phyloP scores from a whole-genome alignment of 495 filamentous ascomycete species.

The Chaetomium fimeti region DNA sequence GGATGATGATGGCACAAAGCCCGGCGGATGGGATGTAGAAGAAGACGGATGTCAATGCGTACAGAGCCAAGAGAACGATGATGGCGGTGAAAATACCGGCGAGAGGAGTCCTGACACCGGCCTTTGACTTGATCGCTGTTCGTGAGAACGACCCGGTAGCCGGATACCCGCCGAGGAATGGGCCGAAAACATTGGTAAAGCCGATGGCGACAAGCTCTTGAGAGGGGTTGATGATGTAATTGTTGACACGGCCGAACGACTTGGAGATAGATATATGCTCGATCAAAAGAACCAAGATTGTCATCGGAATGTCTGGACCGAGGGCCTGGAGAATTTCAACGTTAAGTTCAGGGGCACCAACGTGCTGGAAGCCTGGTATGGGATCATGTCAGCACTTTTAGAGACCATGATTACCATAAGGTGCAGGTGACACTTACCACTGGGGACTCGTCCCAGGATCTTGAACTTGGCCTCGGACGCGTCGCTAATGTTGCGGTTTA shows the following conservation, averaged over 20 bases:
- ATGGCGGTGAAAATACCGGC: conserved; percentile 86
- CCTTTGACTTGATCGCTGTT: conserved; percentile 97
- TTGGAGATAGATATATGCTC: conserved; percentile 97
- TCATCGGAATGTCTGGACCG: conserved; percentile 33
- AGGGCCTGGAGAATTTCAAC: conserved; percentile 34
- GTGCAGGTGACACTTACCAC: conserved; percentile 51
- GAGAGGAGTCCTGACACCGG: conserved; percentile 89
- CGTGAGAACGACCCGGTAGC: conserved; percentile 96
- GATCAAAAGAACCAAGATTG: conserved; percentile 88
- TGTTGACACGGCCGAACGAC: conserved; percentile 94
- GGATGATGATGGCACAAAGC: conserved; percentile 93
- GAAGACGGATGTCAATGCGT: conserved; percentile 89
- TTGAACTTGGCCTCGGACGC: conserved; percentile 55
- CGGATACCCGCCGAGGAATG: conserved; percentile 91
- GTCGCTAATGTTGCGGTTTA: conserved; percentile 59
- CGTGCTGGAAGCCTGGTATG: conserved; percentile 68
- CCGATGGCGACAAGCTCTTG: conserved; percentile 97
- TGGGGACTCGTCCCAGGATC: conserved; percentile 75
- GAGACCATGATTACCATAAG: not conserved
- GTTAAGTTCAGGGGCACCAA: conserved; percentile 67
- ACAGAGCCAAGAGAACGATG: conserved; percentile 92
- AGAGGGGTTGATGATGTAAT: conserved; percentile 94
- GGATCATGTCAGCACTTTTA: conserved; percentile 6
- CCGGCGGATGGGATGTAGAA: conserved; percentile 87
- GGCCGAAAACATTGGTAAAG: conserved; percentile 84